Evolutionary conservation across 306 rosid genomes (phyloP).

Genomic region (Trifolium repens): DNA sequence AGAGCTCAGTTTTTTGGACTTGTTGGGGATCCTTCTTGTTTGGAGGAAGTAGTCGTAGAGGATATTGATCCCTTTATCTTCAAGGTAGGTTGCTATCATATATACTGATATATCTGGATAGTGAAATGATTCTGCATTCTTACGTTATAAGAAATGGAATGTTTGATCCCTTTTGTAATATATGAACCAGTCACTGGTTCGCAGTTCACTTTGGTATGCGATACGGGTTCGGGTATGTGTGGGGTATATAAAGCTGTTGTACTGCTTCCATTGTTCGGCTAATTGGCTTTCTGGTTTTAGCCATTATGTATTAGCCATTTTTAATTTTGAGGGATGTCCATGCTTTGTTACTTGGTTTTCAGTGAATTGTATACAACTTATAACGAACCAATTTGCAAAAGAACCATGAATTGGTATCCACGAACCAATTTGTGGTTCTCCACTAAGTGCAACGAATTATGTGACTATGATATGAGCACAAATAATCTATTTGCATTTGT

Average conservation of each 20-base stretch:
- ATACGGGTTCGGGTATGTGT: neutral
- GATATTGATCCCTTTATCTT: slow-evolving; percentile 88
- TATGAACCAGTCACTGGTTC: slow-evolving; percentile 16
- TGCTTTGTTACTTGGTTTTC: neutral
- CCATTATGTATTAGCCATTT: neutral
- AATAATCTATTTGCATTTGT: slow-evolving; percentile 17
- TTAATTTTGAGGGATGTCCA: neutral
- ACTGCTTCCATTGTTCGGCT: neutral
- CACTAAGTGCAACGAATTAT: neutral
- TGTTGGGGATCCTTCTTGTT: slow-evolving; percentile 66
- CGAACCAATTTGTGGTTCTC: neutral
- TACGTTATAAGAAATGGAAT: neutral
- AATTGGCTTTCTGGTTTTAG: no score
- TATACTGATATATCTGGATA: slow-evolving; percentile 10
- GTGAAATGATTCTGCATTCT: slow-evolving; percentile 32
- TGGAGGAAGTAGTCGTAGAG: slow-evolving; percentile 68
- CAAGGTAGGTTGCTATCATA: slow-evolving; percentile 59
- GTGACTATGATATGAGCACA: neutral
- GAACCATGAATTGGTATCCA: neutral
- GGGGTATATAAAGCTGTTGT: neutral
- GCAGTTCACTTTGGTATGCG: neutral
- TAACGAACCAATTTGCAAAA: neutral
- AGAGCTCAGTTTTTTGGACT: slow-evolving; percentile 82
- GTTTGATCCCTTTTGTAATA: slow-evolving; percentile 7
- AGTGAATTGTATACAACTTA: neutral